Conservation (phyloP, 441 rosid genomes). For the Populus hybrid region DNA sequence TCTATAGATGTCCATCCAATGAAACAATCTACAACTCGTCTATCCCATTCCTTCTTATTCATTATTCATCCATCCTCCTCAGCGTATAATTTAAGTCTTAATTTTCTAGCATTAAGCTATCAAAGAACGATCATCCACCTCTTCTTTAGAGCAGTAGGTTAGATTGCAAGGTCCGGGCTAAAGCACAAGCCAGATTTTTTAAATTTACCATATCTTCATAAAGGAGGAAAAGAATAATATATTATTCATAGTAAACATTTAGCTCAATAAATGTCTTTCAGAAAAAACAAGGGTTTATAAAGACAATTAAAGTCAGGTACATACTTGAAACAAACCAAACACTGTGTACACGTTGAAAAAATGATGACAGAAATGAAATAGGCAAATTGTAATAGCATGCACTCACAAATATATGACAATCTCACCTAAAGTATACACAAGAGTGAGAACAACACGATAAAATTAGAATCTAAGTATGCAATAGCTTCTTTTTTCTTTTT, state of each 20-base stretch:
- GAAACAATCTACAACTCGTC: not conserved
- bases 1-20: not conserved
- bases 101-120: not conserved
- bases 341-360: not conserved
- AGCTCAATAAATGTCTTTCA: not conserved
- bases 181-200: not conserved
- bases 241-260: not conserved
- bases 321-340: not conserved
- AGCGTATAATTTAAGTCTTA: not conserved
- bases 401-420: too few relatives aligned
- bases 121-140: not conserved
- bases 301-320: not conserved
- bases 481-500: too few relatives aligned
- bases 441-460: too few relatives aligned
- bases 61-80: not conserved
- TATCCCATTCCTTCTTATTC: not conserved
- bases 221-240: not conserved
- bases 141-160: not conserved
- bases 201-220: not conserved
- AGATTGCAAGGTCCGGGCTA: not conserved
- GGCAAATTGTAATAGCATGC: not conserved
- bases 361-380: not conserved
- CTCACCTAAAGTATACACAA: too few relatives aligned
- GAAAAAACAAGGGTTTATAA: not conserved
- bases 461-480: not conserved